Base-by-base conservation (phyloP, 352 stramenopile species). In the Phytophthora cactorum region DNA sequence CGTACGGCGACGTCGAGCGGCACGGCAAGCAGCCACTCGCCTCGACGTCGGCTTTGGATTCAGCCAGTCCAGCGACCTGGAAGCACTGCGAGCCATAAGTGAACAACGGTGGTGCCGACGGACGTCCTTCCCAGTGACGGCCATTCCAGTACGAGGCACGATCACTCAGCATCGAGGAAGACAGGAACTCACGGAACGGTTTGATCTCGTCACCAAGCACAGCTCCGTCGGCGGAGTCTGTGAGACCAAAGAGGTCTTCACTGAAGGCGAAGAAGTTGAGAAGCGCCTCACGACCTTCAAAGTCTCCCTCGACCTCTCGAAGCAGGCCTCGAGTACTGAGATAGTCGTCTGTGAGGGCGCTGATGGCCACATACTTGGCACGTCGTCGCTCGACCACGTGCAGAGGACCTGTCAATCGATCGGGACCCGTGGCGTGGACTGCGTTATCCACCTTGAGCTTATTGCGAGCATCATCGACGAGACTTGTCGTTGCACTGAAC, bases 321-420 rank as follows among this genome's bases (percentile, higher is more conserved):
- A 93, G 53, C 1, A 93, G 52, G 3, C 90, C 78, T 36, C 90
- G 80, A 28, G 77, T 97, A 29, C 82, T 84, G 15, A 98, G 56
- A 59, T 96, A 98, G 59, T 99, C 96, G 47, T 79, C 70, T 1
- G 90, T 97, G 1, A 99, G 79, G 14, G 80, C 75, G 41, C 87
- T 97, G 49, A 99, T 93, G 22, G 95, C 89, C 14, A 99, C 77
- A 73, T 97, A 99, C 67, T 99, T 99, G 32, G 97, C 89, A 28
- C 96, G 70, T 12, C 97, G 81, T 22, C 74, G 79, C 72, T 99
- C 89, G 0, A 98, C 88, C 8, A 98, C 83, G 11, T 86, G 79
- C 27, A 93, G 67, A 0, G 84, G 86, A 1, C 95, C 97, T 12
- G 96, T 97, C 9, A 98, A 74, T 22, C 95, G 92, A 65, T 99